Evolutionary conservation across 495 filamentous ascomycete species (phyloP), one percentile per base, ranked within the genome.

Genomic region (Penicillium nucicola): DNA sequence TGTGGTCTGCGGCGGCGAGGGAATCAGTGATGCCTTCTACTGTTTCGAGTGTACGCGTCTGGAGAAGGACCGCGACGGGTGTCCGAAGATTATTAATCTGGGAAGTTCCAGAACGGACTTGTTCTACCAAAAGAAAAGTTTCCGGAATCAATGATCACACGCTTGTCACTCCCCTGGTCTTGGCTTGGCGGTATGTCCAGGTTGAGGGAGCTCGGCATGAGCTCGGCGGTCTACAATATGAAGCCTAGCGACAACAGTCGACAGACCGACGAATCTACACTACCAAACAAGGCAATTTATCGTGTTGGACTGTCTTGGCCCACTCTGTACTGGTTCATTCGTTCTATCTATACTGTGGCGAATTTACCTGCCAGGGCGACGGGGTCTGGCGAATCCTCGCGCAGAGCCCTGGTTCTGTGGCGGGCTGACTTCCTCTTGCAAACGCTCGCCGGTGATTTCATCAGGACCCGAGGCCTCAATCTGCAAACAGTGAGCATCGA

Each of bases 21-120:
- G 93, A 13, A 99, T 99, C 68, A 92, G 88, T 32, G 93, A 99
- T 66, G 93, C 93, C n/a, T 97, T 99, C 72, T 99, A 99, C 76
- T 99, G 93, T 79, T 97, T 96, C 65, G 95, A 99, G 67, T 99
- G 93, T 68, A 99, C 93, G 42, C 85, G 93, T 12, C 71, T 99
- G 2, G 93, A 99, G 69, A 97, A 97, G 71, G 93, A 99, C 66
- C 80, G 93, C 46, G 93, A 99, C 63, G 93, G 93, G 2, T 99
- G 93, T 70, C 93, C 93, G 32, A 99, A 99, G 82, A 99, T 99
- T 73, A 97, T 99, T 61, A 99, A 99, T 66, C 62, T 99, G 65
- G 93, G 93, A 40, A 91, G 86, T 76, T 92, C 88, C 45, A 80
- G 93, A 72, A 97, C 95, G 50, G 93, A 99, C 81, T 77, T 98